A percentile compares a stretch with the other conserved stretches of the same genome.
Evolutionary conservation across 2,329 filamentous ascomycete species (phyloP).

Genomic region (Alternaria arbusti): DNA sequence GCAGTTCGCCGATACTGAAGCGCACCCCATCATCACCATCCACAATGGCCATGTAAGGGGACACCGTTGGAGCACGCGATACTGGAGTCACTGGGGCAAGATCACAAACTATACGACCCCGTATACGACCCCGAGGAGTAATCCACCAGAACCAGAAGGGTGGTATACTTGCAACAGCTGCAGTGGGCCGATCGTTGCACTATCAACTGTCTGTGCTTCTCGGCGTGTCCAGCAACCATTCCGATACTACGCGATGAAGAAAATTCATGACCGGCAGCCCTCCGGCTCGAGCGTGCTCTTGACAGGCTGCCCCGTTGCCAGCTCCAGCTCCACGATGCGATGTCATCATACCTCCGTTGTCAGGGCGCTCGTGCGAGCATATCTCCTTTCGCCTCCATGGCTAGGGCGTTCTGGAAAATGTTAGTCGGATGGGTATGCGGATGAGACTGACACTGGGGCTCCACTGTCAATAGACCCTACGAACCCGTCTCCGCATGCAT

Average conservation of each 20-base stretch:
- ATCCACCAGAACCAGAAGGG: background rate
- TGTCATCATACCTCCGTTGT: constrained; percentile 32
- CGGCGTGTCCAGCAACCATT: constrained; percentile 11
- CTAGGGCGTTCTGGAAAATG: constrained; percentile 19
- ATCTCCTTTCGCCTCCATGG: constrained; percentile 17
- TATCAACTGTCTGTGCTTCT: constrained; percentile 16
- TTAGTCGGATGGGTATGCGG: constrained; percentile 17
- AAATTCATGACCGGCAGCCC: constrained; percentile 16
- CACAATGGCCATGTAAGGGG: background rate
- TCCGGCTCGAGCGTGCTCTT: constrained; percentile 14
- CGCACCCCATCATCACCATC: background rate
- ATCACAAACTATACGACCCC: background rate
- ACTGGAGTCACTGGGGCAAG: background rate
- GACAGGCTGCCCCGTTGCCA: constrained; percentile 12
- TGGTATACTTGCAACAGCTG: constrained; percentile 7
- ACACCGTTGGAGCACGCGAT: background rate
- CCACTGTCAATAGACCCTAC: constrained; percentile 25
- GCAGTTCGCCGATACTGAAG: background rate
- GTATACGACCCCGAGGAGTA: background rate
- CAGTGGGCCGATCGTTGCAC: constrained; percentile 17
- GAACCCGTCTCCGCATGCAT: constrained; percentile 21
- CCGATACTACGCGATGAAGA: constrained; percentile 22
- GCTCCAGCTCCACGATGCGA: constrained; percentile 13
- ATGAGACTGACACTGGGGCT: constrained; percentile 28
- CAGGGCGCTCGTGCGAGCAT: constrained; percentile 24